These are phyloP conservation scores for Phytophthora aleatoria DNA, from an alignment of 352 stramenopile species.

Conservation along the genomic window DNA sequence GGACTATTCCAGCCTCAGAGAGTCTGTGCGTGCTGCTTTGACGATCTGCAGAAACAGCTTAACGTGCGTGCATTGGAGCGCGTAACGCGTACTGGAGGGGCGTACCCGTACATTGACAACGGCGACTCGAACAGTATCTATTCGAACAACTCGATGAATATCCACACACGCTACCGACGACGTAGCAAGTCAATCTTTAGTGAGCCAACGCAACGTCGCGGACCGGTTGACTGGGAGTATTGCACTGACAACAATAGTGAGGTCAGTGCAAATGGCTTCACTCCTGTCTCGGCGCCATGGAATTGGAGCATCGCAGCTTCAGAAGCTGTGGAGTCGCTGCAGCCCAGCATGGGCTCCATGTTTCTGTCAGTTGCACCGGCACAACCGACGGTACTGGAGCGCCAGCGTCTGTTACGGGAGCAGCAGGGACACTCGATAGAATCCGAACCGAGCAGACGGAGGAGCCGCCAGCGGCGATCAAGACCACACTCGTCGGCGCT, in stretches of 20 bases:
- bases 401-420: conserved; percentile 26
- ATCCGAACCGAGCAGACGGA: conserved; percentile 17
- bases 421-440: conserved; percentile 10
- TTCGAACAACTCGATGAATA: conserved; percentile 16
- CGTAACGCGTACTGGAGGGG: conserved; percentile 28
- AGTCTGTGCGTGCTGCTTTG: conserved; percentile 71
- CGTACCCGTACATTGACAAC: conserved; percentile 30
- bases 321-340: conserved; percentile 27
- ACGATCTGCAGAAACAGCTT: conserved; percentile 57
- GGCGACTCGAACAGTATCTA: conserved; percentile 22
- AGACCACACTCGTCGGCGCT: conserved; percentile 27
- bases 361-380: conserved; percentile 30
- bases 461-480: conserved; percentile 19
- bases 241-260: conserved; percentile 26
- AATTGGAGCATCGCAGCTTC: conserved; percentile 28
- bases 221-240: conserved; percentile 16
- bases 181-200: conserved; percentile 42
- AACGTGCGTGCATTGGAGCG: conserved; percentile 39
- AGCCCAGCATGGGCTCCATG: conserved; percentile 36
- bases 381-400: conserved; percentile 34
- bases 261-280: conserved; percentile 25
- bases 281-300: conserved; percentile 18
- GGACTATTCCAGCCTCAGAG: conserved; percentile 62
- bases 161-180: conserved; percentile 22
- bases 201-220: conserved; percentile 25